These are phyloP conservation scores for Firmiana major DNA, from an alignment of 345 rosid genomes.

Conservation along the genomic window DNA sequence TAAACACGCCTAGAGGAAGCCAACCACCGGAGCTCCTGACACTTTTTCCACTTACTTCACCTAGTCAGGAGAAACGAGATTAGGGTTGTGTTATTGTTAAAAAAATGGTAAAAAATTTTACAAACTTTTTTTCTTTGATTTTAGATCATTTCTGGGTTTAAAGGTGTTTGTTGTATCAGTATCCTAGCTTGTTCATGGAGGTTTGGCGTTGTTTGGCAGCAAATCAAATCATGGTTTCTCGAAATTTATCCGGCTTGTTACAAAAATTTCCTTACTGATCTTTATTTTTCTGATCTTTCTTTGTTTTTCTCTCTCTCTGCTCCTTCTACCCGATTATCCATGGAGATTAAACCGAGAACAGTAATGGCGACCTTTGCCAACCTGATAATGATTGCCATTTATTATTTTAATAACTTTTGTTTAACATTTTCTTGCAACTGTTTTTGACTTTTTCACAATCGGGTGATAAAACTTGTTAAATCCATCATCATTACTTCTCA, in stretches of 20 bases:
- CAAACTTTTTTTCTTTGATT: background rate
- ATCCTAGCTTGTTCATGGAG: background rate
- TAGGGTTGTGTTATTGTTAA: conserved; percentile 14
- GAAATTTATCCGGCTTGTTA: background rate
- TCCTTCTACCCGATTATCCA: background rate
- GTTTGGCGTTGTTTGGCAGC: background rate
- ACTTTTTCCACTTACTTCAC: conserved; percentile 31
- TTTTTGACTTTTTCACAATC: background rate
- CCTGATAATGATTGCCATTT: conserved; percentile 26
- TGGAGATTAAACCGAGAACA: background rate
- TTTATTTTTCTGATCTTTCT: background rate
- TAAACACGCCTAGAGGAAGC: conserved; percentile 25
- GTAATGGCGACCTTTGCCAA: conserved; percentile 16
- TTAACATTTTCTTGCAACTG: background rate
- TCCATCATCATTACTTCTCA: too few relatives aligned
- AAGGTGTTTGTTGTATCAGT: background rate
- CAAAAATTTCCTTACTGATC: background rate
- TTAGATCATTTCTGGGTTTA: background rate
- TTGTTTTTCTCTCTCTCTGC: background rate
- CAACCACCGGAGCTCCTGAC: conserved; percentile 31
- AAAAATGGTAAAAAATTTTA: background rate
- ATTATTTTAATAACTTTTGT: conserved; percentile 7
- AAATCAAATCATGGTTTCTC: background rate
- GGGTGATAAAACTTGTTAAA: background rate
- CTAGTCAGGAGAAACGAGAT: conserved; percentile 18